These are phyloP conservation scores for Casuarina equisetifolia DNA, from an alignment of 306 rosid species.

Conservation along the genomic window DNA sequence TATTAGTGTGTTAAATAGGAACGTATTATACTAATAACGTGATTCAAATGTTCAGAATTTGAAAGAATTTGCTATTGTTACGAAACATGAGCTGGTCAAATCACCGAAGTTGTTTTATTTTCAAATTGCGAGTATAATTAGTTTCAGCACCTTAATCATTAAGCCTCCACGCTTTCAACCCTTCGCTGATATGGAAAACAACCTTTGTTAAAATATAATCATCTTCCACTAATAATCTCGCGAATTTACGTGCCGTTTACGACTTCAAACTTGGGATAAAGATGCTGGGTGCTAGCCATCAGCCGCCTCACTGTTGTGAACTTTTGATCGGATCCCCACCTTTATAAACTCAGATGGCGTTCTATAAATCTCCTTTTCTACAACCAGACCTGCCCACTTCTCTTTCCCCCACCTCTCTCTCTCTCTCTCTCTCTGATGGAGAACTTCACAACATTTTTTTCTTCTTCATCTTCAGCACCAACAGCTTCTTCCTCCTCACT, in stretches of 20 bases:
- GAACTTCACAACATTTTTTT: slow-evolving; percentile 22
- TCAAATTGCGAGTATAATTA: neutral
- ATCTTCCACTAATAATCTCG: neutral
- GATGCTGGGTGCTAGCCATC: neutral
- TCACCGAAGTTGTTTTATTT: neutral
- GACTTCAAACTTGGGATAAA: slow-evolving; percentile 24
- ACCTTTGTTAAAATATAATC: neutral
- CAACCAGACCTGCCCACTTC: neutral
- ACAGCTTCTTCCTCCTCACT: slow-evolving; percentile 27
- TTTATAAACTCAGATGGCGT: neutral
- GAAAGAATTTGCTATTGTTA: slow-evolving; percentile 27
- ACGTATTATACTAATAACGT: neutral
- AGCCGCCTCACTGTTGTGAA: slow-evolving; percentile 28
- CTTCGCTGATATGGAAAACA: neutral
- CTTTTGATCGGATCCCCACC: neutral
- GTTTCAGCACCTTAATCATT: slow-evolving; percentile 14
- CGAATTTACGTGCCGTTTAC: slow-evolving; percentile 43
- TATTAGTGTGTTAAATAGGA: neutral
- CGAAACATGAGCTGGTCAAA: slow-evolving; percentile 32
- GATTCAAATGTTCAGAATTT: neutral
- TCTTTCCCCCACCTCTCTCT: slow-evolving; percentile 10
- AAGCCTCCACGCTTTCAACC: neutral
- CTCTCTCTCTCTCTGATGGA: slow-evolving; percentile 18
- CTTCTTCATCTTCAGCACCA: slow-evolving; percentile 11
- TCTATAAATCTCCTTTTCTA: neutral